These are phyloP conservation scores for Penicillium bovifimosum DNA, from an alignment of 495 filamentous ascomycete species.

Conservation along the genomic window DNA sequence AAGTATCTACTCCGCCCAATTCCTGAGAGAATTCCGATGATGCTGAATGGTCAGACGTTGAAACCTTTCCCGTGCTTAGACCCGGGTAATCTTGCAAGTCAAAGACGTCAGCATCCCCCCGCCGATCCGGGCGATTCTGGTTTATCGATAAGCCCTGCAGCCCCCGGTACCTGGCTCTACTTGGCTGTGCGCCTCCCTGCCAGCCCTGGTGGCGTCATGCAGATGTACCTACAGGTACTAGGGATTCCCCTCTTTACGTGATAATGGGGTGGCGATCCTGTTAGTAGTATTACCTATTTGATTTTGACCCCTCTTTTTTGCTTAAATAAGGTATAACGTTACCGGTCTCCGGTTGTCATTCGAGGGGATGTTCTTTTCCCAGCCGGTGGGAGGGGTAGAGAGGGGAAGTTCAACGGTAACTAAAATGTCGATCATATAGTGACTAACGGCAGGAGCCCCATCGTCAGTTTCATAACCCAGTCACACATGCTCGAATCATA, in stretches of 20 bases:
- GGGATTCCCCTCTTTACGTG: slow-evolving; percentile 2
- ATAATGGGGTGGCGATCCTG: background rate
- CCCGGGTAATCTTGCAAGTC: background rate
- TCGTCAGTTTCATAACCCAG: background rate
- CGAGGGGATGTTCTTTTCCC: background rate
- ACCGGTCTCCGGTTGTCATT: background rate
- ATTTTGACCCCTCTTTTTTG: background rate
- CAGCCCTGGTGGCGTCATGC: slow-evolving; percentile 15
- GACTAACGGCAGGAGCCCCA: slow-evolving; percentile 1
- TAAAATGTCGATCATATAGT: background rate
- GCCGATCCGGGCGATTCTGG: slow-evolving; percentile 14
- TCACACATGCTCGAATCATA: background rate
- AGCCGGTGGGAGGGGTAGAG: slow-evolving; percentile 1
- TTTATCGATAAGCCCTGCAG: slow-evolving; percentile 29
- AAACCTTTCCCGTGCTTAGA: too few species aligned
- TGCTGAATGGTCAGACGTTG: background rate
- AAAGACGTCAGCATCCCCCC: slow-evolving; percentile 4
- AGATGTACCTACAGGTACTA: slow-evolving; percentile 28
- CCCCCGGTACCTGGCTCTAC: slow-evolving; percentile 24
- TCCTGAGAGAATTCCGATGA: background rate
- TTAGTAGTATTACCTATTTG: too few species aligned
- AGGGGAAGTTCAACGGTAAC: background rate
- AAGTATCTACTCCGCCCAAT: background rate
- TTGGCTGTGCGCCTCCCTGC: slow-evolving; percentile 10
- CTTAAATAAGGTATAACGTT: too few species aligned